Evolutionary conservation across 192 early-diverging fungal species (phyloP), one percentile per base, ranked within the genome.

Genomic region (Backusella sp.): DNA sequence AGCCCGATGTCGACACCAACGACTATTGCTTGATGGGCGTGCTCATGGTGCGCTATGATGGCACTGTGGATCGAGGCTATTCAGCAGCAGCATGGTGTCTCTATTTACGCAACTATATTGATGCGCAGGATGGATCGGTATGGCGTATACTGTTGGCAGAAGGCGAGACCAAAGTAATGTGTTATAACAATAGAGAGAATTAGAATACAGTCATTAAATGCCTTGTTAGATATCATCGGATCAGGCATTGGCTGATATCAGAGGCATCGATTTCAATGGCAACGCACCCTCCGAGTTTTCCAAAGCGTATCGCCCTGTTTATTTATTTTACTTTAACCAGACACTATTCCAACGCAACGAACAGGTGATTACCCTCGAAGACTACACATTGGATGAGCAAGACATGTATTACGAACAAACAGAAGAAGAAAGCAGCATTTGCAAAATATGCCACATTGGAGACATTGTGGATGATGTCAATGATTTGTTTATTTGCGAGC

Each of bases 401-500:
- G 34, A 78, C 15, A 6, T 49, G 15, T 71, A 46, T 37, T 49
- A 35, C 26, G 49, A 67, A 46, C 59, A 28, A 46, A 42, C 62
- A 44, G 52, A 53, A 59, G 62, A 67, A 46, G 65, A 74, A 46
- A n/a, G 44, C 15, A 41, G 42, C 3, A 5, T 73, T 1, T 78
- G 77, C 41, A 78, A 73, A 46, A 11, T 56, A 23, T 78, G 77
- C 44, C 34, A 32, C 30, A 78, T 74, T 53, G 32, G 32, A 11
- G 73, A 73, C 6, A 46, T 68, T 73, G 46, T 72, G 8, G 39
- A 71, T 15, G 37, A 68, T 68, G 66, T 41, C 26, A 78, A 73
- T 52, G 59, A 71, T 21, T 36, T 78, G 3, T 78, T 73, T 78
- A 53, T 69, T 39, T 78, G 77, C 30, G 77, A 78, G 23, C 12